Evolutionary conservation across 345 rosid genomes (phyloP).

Genomic region (Hibiscus mutabilis): DNA sequence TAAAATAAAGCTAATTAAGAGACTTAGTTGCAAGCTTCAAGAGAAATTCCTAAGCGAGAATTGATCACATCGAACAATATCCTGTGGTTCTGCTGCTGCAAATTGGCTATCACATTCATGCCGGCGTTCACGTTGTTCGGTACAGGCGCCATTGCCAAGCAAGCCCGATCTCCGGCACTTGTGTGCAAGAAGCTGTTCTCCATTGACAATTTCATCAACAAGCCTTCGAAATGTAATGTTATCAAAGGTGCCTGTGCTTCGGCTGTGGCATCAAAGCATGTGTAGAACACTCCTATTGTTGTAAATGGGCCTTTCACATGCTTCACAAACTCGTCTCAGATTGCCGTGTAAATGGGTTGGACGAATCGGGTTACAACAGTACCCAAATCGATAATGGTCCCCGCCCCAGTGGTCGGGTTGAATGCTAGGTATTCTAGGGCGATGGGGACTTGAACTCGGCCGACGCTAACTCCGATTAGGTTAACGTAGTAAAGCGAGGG

Average conservation of each 20-base stretch:
- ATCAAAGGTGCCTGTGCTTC: conserved; percentile 46
- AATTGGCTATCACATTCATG: conserved; percentile 77
- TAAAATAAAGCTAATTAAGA: not conserved
- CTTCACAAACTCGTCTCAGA: conserved; percentile 71
- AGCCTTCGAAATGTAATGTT: conserved; percentile 49
- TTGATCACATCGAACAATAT: conserved; percentile 65
- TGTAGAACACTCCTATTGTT: conserved; percentile 74
- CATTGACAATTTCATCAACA: conserved; percentile 56
- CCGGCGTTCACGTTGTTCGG: conserved; percentile 59
- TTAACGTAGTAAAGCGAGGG: conserved; percentile 84
- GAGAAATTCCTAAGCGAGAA: conserved; percentile 74
- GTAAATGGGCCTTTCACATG: conserved; percentile 70
- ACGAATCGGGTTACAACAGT: conserved; percentile 78
- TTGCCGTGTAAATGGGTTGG: conserved; percentile 48
- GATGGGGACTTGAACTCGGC: conserved; percentile 42
- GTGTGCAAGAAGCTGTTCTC: conserved; percentile 86
- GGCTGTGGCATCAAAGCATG: conserved; percentile 55
- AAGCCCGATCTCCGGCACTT: conserved; percentile 63
- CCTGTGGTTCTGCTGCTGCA: conserved; percentile 88
- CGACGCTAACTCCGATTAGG: conserved; percentile 74
- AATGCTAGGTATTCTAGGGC: conserved; percentile 36
- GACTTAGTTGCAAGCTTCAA: conserved; percentile 67
- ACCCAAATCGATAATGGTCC: conserved; percentile 82
- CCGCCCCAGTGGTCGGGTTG: conserved; percentile 65
- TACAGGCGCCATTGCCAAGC: conserved; percentile 73